phyloP scores from a whole-genome alignment of 495 filamentous ascomycete species.

The Hypoxylon cercidicola region DNA sequence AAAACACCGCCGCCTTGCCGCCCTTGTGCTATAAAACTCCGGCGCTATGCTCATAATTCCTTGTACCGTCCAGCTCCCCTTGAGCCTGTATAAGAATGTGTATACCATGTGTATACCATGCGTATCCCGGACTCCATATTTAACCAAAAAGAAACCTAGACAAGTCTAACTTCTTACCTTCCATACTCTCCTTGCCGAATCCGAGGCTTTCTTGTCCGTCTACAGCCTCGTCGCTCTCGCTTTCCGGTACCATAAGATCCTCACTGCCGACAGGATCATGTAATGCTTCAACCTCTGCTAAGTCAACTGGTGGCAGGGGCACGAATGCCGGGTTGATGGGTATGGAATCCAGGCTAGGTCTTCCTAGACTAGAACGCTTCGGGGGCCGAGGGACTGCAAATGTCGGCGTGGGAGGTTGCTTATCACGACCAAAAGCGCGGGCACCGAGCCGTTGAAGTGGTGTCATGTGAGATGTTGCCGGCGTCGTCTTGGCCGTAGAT shows the following conservation, averaged over 20 bases:
- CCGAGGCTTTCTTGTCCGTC: slow-evolving; percentile 35
- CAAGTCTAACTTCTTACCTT: slow-evolving; percentile 55
- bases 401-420: slow-evolving; percentile 48
- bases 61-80: not conserved
- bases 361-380: slow-evolving; percentile 71
- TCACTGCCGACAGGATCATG: slow-evolving; percentile 71
- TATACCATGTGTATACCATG: not conserved
- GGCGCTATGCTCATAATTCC: slow-evolving; percentile 30
- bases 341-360: slow-evolving; percentile 54
- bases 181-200: slow-evolving; percentile 24
- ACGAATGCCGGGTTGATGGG: slow-evolving; percentile 55
- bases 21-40: slow-evolving; percentile 23
- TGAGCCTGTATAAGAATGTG: not conserved
- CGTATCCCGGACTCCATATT: not conserved
- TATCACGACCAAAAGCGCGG: slow-evolving; percentile 52
- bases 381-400: slow-evolving; percentile 60
- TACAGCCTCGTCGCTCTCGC: slow-evolving; percentile 61
- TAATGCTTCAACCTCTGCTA: slow-evolving; percentile 52
- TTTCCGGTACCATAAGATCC: slow-evolving; percentile 76
- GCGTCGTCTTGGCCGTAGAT: slow-evolving; percentile 43
- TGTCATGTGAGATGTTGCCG: slow-evolving; percentile 43
- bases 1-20: slow-evolving; percentile 15
- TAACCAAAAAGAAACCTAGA: slow-evolving; percentile 65
- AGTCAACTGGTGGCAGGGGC: slow-evolving; percentile 54
- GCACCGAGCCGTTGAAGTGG: slow-evolving; percentile 60